These are phyloP conservation scores for Lasiosphaeriaceae sp. DNA, from an alignment of 495 filamentous ascomycete genomes.

Conservation along the genomic window DNA sequence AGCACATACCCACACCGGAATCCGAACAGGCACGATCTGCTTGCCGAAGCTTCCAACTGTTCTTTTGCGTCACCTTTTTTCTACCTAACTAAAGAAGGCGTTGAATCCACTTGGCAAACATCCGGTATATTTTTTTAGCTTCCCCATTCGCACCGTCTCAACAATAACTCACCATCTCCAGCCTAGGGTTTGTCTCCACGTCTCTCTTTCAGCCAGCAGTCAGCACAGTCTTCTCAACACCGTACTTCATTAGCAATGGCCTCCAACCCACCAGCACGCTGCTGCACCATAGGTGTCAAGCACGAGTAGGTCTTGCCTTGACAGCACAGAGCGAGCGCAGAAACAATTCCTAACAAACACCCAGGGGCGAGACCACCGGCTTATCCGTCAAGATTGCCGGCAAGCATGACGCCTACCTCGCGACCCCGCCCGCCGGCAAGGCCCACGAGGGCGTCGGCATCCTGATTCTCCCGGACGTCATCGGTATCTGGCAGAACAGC, in stretches of 20 bases:
- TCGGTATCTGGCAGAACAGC: conserved; percentile 71
- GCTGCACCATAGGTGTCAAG: conserved; percentile 33
- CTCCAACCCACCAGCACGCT: conserved; percentile 28
- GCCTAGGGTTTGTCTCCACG: too few species aligned
- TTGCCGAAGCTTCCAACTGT: too few species aligned
- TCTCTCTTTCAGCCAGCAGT: too few species aligned
- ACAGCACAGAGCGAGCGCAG: too few species aligned
- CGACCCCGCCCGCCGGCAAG: conserved; percentile 38
- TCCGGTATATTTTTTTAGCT: too few species aligned
- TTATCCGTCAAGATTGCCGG: conserved; percentile 37
- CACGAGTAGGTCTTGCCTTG: conserved; percentile 23
- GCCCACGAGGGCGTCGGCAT: conserved; percentile 49
- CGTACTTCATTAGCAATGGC: conserved; percentile 23
- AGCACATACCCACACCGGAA: too few species aligned
- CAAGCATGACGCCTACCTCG: conserved; percentile 48
- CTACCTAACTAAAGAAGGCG: too few species aligned
- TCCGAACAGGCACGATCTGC: too few species aligned
- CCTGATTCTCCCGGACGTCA: conserved; percentile 60
- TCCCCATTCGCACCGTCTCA: too few species aligned
- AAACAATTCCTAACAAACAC: conserved; percentile 5
- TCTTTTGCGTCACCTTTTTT: too few species aligned
- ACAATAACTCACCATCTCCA: too few species aligned
- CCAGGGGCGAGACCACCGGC: conserved; percentile 39
- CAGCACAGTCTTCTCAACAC: not conserved
- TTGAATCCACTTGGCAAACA: too few species aligned